Conservation (phyloP, 176 grass and related monocot species). For the Carex parvula region DNA sequence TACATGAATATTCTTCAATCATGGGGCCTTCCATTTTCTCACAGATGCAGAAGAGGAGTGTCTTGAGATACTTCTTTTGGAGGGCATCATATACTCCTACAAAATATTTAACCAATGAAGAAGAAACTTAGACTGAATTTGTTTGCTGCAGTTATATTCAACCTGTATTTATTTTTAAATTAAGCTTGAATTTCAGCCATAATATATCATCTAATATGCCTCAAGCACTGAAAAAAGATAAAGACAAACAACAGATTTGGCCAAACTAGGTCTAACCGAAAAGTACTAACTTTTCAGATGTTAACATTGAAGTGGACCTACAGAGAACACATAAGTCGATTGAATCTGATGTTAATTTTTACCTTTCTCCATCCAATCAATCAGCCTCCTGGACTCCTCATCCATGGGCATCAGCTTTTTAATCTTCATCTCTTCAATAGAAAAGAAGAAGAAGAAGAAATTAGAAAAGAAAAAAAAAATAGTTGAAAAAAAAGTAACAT, state of each 20-base stretch:
- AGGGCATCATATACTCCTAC: slow-evolving; percentile 90
- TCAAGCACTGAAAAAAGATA: background rate
- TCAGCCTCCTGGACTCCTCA: slow-evolving; percentile 78
- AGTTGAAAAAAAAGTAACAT: no score
- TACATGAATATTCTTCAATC: slow-evolving; percentile 96
- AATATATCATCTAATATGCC: background rate
- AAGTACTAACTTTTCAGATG: background rate
- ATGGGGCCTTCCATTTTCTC: slow-evolving; percentile 78
- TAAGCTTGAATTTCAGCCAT: background rate
- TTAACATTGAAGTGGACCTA: background rate
- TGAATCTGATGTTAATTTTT: background rate
- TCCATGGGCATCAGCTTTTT: slow-evolving; percentile 99
- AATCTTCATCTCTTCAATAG: slow-evolving; percentile 92
- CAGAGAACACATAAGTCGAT: slow-evolving; percentile 19
- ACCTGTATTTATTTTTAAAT: background rate
- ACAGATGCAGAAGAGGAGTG: slow-evolving; percentile 89
- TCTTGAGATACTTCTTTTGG: slow-evolving; percentile 99
- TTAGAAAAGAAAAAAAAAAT: background rate
- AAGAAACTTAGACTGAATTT: slow-evolving; percentile 22
- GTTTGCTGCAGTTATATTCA: background rate
- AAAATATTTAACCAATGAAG: slow-evolving; percentile 30
- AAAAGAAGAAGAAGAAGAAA: background rate
- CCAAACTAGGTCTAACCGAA: background rate
- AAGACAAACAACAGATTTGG: background rate
- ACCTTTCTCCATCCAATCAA: slow-evolving; percentile 99